A percentile compares a stretch with the other conserved stretches of the same genome.
Evolutionary conservation across 495 filamentous ascomycete species (phyloP).

Genomic region (Filosporella fistucella): DNA sequence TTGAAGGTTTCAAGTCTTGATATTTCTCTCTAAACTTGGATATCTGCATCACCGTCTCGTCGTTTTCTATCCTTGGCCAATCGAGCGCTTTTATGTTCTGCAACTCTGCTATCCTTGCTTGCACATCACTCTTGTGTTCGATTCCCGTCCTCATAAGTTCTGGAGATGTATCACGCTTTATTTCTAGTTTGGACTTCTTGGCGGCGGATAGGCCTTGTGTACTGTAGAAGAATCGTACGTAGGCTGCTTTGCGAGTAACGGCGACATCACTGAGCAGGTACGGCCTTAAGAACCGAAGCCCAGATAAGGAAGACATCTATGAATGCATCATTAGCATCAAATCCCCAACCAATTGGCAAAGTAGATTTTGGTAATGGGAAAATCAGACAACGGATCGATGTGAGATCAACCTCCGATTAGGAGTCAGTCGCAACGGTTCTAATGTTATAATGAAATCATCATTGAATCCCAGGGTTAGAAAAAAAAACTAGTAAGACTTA

Average conservation of each 20-base stretch:
- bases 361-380: slow-evolving; percentile 11
- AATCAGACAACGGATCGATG: slow-evolving; percentile 40
- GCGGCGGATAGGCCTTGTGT: slow-evolving; percentile 11
- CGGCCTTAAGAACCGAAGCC: slow-evolving; percentile 50
- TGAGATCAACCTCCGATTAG: slow-evolving; percentile 55
- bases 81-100: slow-evolving; percentile 34
- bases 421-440: slow-evolving; percentile 98
- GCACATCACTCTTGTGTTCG: background rate
- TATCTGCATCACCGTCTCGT: slow-evolving; percentile 17
- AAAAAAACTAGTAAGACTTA: background rate
- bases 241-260: slow-evolving; percentile 23
- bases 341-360: no score
- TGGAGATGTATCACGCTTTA: background rate
- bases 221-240: slow-evolving; percentile 40
- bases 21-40: slow-evolving; percentile 24
- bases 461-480: slow-evolving; percentile 22
- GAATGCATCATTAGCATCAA: slow-evolving; percentile 15
- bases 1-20: slow-evolving; percentile 22
- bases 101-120: slow-evolving; percentile 45
- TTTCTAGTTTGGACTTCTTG: background rate
- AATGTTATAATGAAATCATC: slow-evolving; percentile 43
- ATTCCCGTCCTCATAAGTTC: background rate
- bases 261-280: slow-evolving; percentile 37
- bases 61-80: slow-evolving; percentile 44
- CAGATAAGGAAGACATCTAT: no score